A percentile compares a stretch with the other conserved stretches of the same genome.
These are phyloP conservation scores for Acanthamoeba sp. DNA, from an alignment of 208 protist species.

Conservation along the genomic window DNA sequence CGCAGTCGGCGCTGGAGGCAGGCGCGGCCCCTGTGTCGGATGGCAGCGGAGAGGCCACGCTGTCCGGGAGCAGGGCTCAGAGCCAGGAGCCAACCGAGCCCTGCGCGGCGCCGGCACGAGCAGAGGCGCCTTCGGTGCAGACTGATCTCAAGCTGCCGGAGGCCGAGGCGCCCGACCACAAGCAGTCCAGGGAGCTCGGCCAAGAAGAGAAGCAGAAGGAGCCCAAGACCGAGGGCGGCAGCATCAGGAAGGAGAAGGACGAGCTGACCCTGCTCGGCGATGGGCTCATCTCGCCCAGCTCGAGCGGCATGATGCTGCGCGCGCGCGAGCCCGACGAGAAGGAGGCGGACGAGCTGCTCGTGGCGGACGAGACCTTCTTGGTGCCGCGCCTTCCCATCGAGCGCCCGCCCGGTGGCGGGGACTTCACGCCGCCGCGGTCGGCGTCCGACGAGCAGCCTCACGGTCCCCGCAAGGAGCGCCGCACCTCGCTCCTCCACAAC, in stretches of 20 bases:
- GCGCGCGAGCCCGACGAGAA: not conserved
- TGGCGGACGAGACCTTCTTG: not conserved
- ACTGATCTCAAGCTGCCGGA: no score
- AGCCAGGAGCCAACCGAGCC: no score
- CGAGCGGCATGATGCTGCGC: slow-evolving; percentile 4
- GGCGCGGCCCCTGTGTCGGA: no score
- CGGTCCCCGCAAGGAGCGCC: not conserved
- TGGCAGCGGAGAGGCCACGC: no score
- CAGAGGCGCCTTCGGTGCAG: no score
- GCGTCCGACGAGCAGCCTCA: not conserved
- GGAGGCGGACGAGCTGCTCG: not conserved
- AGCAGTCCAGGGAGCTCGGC: not conserved
- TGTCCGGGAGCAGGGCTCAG: no score
- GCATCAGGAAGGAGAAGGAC: slow-evolving; percentile 7
- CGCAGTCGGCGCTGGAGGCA: no score
- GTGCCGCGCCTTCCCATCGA: not conserved
- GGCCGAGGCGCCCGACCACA: not conserved
- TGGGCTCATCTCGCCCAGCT: slow-evolving; percentile 15
- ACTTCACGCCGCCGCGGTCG: not conserved
- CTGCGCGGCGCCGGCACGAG: no score
- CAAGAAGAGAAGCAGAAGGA: no score
- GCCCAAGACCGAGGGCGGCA: not conserved
- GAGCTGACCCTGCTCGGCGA: not conserved
- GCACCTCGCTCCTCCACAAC: slow-evolving; percentile 20
- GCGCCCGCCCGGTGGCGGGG: no score